A percentile compares a stretch with the other conserved stretches of the same genome.
These are phyloP conservation scores for Auricularia auricula-judae DNA, from an alignment of 768 basidiomycete species.

Conservation along the genomic window DNA sequence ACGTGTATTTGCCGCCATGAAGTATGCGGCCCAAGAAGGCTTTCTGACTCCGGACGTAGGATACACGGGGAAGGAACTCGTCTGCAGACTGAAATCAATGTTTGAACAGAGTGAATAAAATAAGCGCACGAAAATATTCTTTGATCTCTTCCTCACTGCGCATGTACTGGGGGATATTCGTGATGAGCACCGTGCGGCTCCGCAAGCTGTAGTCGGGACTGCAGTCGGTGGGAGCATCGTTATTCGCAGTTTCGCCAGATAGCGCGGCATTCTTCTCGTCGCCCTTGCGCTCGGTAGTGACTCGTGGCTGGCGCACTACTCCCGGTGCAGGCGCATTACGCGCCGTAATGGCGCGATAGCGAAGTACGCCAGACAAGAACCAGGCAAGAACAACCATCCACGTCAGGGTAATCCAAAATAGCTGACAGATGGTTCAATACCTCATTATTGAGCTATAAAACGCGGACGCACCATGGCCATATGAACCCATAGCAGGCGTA, in stretches of 20 bases:
- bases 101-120: background rate
- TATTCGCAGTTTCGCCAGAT: background rate
- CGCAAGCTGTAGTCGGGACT: background rate
- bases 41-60: background rate
- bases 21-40: background rate
- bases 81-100: background rate
- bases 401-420: slow-evolving; percentile 1
- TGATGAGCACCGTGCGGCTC: background rate
- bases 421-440: background rate
- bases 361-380: background rate
- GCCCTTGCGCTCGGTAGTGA: too few species aligned
- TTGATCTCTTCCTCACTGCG: background rate
- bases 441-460: background rate
- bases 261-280: background rate
- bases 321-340: background rate
- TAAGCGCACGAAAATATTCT: background rate
- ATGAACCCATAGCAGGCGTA: background rate
- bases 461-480: background rate
- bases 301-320: background rate
- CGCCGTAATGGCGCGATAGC: background rate
- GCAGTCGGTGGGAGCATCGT: background rate
- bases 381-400: background rate
- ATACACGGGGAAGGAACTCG: background rate
- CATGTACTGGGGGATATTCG: background rate
- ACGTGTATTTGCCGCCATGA: background rate